Percentiles rank a stretch among this genome's conserved stretches.
These are phyloP conservation scores for Raphanus sativus DNA, from an alignment of 345 rosid species.

Conservation along the genomic window DNA sequence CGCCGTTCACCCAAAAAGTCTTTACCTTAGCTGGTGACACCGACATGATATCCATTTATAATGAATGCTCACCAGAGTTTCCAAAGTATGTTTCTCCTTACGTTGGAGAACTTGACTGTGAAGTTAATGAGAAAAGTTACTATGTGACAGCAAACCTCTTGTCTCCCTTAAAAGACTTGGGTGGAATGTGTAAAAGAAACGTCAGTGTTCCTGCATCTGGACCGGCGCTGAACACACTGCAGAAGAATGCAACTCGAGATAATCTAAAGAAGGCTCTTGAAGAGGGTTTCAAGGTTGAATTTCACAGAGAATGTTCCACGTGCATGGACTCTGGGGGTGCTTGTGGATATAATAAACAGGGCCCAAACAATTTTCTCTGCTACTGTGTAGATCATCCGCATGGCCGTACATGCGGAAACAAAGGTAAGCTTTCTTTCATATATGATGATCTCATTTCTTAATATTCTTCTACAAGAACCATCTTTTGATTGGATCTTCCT, in stretches of 20 bases:
- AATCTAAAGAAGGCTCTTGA: constrained; percentile 24
- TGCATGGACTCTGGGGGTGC: constrained; percentile 32
- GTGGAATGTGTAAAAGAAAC: neutral
- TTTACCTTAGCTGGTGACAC: neutral
- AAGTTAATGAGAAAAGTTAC: neutral
- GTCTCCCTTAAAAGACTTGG: neutral
- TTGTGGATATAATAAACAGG: constrained; percentile 35
- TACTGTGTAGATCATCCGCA: neutral
- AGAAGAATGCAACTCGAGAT: rapidly evolving
- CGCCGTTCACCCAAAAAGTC: neutral
- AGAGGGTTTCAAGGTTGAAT: constrained; percentile 35
- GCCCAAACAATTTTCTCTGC: constrained; percentile 23
- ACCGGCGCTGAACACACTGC: neutral
- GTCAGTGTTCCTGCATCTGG: constrained; percentile 26
- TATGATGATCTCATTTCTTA: neutral
- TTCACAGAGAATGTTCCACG: neutral
- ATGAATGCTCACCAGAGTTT: constrained; percentile 1
- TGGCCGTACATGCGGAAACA: neutral
- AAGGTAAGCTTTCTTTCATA: neutral
- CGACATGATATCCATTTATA: constrained; percentile 26
- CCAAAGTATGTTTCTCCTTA: neutral
- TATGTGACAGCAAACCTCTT: constrained; percentile 2
- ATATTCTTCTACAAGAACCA: neutral
- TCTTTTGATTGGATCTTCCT: neutral
- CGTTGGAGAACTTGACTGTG: neutral